phyloP scores from a whole-genome alignment of 306 rosid species.

The Quercus alba region DNA sequence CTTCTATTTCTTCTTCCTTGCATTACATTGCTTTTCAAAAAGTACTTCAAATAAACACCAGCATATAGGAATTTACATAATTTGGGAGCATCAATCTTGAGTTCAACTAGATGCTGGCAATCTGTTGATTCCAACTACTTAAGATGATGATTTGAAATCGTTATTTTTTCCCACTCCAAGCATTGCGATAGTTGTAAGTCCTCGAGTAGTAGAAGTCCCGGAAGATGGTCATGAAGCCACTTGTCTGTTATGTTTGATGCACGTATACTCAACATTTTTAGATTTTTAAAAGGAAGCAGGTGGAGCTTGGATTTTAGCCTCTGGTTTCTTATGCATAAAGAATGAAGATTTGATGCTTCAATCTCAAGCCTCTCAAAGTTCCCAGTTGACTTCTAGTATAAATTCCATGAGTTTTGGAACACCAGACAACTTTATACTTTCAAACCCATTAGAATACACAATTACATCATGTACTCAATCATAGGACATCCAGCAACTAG shows the following conservation, averaged over 20 bases:
- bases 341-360: background rate
- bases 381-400: too few species aligned
- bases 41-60: background rate
- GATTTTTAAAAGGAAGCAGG: background rate
- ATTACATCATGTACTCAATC: too few species aligned
- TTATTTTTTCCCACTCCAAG: constrained; percentile 17
- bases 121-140: background rate
- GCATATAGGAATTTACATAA: background rate
- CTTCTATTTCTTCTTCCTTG: too few species aligned
- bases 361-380: too few species aligned
- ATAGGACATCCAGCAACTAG: too few species aligned
- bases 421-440: too few species aligned
- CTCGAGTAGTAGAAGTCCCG: constrained; percentile 23
- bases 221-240: constrained; percentile 21
- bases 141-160: constrained; percentile 23
- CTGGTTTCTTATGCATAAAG: too few species aligned
- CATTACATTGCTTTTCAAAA: too few species aligned
- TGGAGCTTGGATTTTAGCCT: too few species aligned
- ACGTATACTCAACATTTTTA: background rate
- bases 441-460: too few species aligned
- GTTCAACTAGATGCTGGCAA: constrained; percentile 10
- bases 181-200: constrained; percentile 9
- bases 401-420: too few species aligned
- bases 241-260: background rate
- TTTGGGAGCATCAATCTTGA: constrained; percentile 27